Evolutionary conservation across 352 stramenopile genomes (phyloP), one percentile per base, ranked within the genome.

Genomic region (Globisporangium polare): DNA sequence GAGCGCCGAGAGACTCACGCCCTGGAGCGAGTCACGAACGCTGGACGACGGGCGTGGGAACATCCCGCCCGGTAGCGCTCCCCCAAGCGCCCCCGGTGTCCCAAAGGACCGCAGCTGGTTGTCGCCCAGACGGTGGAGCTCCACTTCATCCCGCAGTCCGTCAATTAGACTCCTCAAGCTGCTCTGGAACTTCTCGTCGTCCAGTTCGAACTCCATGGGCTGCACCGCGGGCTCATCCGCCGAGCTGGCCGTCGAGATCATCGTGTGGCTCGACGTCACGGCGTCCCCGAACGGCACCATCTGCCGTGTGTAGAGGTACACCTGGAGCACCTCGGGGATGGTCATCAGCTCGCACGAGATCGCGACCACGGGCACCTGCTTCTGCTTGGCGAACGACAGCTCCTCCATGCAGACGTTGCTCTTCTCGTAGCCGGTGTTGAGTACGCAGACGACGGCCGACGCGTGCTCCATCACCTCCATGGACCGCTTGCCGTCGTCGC

Each of bases 221-320:
- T 66, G 51, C 0, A 71, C 53, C 20, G 65, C 62, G 29, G 37
- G 26, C 4, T 75, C 63, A 12, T 66, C 66, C 41, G 62, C 47
- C 18, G 60, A 65, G 41, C 60, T 64, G 22, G 58, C 35, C 26
- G 53, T 62, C 18, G 60, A 58, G 35, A 66, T 53, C 22, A 69
- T 71, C 17, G 67, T 75, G 58, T 75, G 69, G 57, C 69, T 80
- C 22, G 68, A 80, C 17, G 69, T 77, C 59, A 90, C 75, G 2
- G 77, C 75, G 22, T 83, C 73, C 20, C 71, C 63, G 52, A 94
- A 92, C 18, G 85, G 83, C 26, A 94, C 83, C 39, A 94, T 89
- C 61, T 92, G 83, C 5, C 85, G 76, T 9, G 83, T 92, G 63
- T 86, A 91, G 18, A 92, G 61, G 51, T 89, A 92, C 39, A 91